Conservation (phyloP, 2,329 filamentous ascomycete genomes). For the Coniochaeta hoffmannii region DNA sequence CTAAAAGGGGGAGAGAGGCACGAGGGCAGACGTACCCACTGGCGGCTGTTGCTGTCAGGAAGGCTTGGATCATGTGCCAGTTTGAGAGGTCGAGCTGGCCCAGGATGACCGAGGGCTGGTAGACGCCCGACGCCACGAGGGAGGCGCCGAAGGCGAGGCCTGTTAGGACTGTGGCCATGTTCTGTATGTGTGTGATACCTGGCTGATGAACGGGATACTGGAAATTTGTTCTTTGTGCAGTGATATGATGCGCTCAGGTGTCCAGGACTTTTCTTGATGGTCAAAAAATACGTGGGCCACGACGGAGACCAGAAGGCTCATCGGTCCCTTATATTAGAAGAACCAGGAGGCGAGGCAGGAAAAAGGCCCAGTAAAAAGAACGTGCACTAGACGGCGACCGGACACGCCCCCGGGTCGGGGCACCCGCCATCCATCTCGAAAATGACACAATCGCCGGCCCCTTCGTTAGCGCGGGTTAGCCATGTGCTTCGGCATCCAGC, state of each 20-base stretch:
- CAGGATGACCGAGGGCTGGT: conserved; percentile 48
- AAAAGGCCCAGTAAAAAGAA: too few relatives aligned
- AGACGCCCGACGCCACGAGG: conserved; percentile 50
- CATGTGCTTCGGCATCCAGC: neutral
- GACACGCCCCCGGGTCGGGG: neutral
- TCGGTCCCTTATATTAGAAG: neutral
- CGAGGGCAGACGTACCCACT: conserved; percentile 42
- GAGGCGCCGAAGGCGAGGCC: conserved; percentile 54
- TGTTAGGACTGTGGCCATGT: conserved; percentile 17
- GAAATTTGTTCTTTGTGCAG: too few relatives aligned
- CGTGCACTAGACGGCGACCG: neutral
- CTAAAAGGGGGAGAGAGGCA: conserved; percentile 3
- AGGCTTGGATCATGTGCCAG: conserved; percentile 58
- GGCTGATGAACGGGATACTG: neutral
- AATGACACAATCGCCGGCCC: neutral
- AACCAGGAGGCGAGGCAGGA: neutral
- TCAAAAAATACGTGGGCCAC: neutral
- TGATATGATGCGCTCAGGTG: too few relatives aligned
- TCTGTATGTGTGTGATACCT: neutral
- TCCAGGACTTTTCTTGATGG: neutral
- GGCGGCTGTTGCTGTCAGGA: conserved; percentile 51
- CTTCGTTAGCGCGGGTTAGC: neutral
- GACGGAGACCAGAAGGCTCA: neutral
- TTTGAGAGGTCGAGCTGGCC: conserved; percentile 50
- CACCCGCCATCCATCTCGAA: neutral